Evolutionary conservation across 352 stramenopile genomes (phyloP).

Genomic region (Phytophthora macrochlamydospora): DNA sequence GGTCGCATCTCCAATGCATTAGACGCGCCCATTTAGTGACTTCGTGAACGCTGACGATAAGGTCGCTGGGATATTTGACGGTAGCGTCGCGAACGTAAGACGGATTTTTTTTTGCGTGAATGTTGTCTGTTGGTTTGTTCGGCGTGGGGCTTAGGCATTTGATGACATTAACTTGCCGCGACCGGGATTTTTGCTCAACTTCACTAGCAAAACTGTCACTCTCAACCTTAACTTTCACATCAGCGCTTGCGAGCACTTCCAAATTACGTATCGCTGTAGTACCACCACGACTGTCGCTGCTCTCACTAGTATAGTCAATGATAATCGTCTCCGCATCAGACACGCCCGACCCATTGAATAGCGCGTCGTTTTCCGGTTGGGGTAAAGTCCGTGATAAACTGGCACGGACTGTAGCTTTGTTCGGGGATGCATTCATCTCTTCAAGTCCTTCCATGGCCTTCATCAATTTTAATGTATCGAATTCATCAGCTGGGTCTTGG

Average conservation of each 20-base stretch:
- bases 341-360: too few species aligned
- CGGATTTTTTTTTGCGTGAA: constrained; percentile 5
- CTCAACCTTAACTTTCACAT: neutral
- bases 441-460: neutral
- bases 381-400: neutral
- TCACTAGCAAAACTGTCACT: neutral
- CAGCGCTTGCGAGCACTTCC: too few species aligned
- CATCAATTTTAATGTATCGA: constrained; percentile 1
- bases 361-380: too few species aligned
- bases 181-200: neutral
- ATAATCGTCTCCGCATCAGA: too few species aligned
- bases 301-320: neutral
- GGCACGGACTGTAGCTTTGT: neutral
- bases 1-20: neutral
- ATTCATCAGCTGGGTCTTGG: neutral
- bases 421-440: neutral
- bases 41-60: constrained; percentile 9
- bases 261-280: too few species aligned
- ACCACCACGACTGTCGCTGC: neutral
- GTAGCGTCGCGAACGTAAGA: neutral
- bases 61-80: neutral
- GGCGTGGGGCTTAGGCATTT: constrained; percentile 2
- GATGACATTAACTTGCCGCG: constrained; percentile 1
- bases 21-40: constrained; percentile 9
- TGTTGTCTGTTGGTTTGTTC: neutral